A percentile compares a stretch with the other conserved stretches of the same genome.
Evolutionary conservation across 1,284 basidiomycete genomes (phyloP).

Genomic region (Rhizoctonia solani): DNA sequence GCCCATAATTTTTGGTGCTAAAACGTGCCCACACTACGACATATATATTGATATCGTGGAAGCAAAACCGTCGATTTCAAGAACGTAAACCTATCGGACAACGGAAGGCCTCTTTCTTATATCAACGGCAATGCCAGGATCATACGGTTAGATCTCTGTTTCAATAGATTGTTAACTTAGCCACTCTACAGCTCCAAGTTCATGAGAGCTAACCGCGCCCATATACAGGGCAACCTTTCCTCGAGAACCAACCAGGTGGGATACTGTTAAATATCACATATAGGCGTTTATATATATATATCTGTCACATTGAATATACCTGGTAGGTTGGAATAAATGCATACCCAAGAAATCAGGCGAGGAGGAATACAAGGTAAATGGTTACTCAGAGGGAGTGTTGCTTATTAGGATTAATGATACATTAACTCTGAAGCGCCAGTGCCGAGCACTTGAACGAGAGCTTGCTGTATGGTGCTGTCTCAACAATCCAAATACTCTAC

Average conservation of each 20-base stretch:
- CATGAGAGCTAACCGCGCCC: too few relatives aligned
- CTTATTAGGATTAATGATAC: neutral
- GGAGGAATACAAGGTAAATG: neutral
- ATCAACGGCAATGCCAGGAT: neutral
- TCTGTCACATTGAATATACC: neutral
- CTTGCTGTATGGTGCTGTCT: neutral
- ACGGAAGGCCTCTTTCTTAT: neutral
- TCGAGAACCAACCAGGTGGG: too few relatives aligned
- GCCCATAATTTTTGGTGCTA: too few relatives aligned
- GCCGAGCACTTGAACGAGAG: neutral
- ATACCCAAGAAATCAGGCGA: neutral
- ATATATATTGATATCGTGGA: too few relatives aligned
- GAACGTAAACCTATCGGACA: neutral
- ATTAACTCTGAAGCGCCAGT: neutral
- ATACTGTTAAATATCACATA: too few relatives aligned
- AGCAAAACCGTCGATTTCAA: neutral
- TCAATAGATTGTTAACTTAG: too few relatives aligned
- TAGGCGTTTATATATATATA: neutral
- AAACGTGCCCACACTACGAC: too few relatives aligned
- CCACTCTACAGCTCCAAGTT: too few relatives aligned
- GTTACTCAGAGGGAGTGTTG: neutral
- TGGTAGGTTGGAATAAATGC: neutral
- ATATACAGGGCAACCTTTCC: too few relatives aligned
- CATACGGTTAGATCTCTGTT: neutral
- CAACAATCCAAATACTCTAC: neutral